phyloP scores from a whole-genome alignment of 345 rosid species.

The Arabis alpina region DNA sequence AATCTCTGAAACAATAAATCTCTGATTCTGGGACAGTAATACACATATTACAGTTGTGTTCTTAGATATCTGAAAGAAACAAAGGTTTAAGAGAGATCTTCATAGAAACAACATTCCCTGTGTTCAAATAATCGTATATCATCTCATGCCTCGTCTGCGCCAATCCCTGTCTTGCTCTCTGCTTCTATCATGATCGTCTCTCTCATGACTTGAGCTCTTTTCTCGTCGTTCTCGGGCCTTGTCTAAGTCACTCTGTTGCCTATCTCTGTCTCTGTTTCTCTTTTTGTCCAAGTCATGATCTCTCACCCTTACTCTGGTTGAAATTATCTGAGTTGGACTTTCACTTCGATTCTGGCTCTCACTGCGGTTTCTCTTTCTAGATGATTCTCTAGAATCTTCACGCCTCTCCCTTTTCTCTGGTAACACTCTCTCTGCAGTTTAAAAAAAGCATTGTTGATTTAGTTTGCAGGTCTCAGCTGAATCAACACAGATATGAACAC shows the following conservation, averaged over 20 bases:
- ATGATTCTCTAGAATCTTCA: conserved; percentile 57
- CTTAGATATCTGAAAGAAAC: background rate
- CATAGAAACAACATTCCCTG: background rate
- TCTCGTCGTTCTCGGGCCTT: conserved; percentile 55
- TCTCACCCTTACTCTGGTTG: conserved; percentile 53
- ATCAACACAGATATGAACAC: background rate
- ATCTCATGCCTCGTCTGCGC: conserved; percentile 51
- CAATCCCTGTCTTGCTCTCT: conserved; percentile 68
- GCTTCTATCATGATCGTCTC: conserved; percentile 62
- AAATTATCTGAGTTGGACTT: conserved; percentile 75
- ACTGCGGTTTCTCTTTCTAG: conserved; percentile 67
- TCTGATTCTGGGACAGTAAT: background rate
- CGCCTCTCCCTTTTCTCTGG: conserved; percentile 61
- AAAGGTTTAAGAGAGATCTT: background rate
- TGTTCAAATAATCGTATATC: background rate
- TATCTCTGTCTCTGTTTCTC: conserved; percentile 52
- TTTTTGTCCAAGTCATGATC: conserved; percentile 49
- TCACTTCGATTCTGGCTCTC: conserved; percentile 60
- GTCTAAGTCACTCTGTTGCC: conserved; percentile 33
- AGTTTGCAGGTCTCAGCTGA: background rate
- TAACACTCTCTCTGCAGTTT: conserved; percentile 56
- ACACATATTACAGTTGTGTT: conserved; percentile 12
- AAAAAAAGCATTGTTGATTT: background rate
- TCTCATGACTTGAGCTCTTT: conserved; percentile 66
- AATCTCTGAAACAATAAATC: too few species aligned